Percentiles rank a stretch among this genome's conserved stretches.
Conservation (phyloP, 208 protist species). For the Tritrichomonas foetus region DNA sequence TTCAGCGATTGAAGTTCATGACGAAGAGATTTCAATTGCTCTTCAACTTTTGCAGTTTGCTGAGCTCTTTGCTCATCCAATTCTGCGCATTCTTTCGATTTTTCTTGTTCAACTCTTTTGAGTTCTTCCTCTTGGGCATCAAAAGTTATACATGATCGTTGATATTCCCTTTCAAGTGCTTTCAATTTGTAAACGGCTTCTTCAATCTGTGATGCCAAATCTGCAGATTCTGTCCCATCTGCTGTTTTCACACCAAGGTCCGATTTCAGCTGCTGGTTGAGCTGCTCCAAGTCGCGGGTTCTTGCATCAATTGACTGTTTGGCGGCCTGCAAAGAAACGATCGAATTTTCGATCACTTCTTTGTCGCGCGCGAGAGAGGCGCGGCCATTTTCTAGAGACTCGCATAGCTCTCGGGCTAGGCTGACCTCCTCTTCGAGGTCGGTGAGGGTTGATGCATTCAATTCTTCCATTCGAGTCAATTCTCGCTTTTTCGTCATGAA, state of each 20-base stretch:
- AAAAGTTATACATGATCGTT: not conserved
- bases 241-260: not conserved
- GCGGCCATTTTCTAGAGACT: not conserved
- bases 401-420: not conserved
- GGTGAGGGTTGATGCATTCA: not conserved
- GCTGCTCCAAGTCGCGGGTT: not conserved
- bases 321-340: not conserved
- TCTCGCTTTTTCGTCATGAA: slow-evolving; percentile 28
- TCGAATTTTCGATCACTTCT: not conserved
- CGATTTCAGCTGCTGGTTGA: not conserved
- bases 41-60: not conserved
- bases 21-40: not conserved
- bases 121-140: not conserved
- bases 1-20: not conserved
- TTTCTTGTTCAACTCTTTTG: not conserved
- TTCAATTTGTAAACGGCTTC: not conserved
- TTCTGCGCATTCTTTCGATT: not conserved
- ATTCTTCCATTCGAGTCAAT: not conserved
- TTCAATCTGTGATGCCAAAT: not conserved
- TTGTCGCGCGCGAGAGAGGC: not conserved
- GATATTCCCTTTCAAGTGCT: not conserved
- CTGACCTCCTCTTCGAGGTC: slow-evolving; percentile 30
- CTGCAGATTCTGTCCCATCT: not conserved
- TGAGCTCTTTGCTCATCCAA: not conserved
- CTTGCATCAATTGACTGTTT: slow-evolving; percentile 8